Conservation (phyloP, 371 early-diverging fungal genomes). For the Mucor indicus region DNA sequence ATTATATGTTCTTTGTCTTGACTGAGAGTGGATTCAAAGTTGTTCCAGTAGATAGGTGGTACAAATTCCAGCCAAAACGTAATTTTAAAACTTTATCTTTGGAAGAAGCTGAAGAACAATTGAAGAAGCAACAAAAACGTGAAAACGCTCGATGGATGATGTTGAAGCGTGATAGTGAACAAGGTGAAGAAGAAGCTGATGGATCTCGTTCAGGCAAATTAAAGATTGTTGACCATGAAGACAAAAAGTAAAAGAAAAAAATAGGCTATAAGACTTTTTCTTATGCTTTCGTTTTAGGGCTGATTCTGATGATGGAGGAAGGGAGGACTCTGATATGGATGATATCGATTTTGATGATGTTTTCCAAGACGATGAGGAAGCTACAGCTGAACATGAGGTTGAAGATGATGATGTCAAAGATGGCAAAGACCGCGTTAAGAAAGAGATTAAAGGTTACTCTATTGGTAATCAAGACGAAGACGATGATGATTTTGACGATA, state of each 20-base stretch:
- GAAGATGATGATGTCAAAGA: constrained; percentile 65
- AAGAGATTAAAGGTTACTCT: constrained; percentile 35
- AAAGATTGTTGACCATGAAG: constrained; percentile 32
- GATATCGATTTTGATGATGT: constrained; percentile 52
- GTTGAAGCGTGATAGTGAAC: constrained; percentile 47
- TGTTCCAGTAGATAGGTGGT: constrained; percentile 86
- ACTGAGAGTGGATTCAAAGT: constrained; percentile 79
- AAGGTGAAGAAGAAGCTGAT: constrained; percentile 8
- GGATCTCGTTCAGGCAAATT: constrained; percentile 12
- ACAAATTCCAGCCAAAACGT: constrained; percentile 83
- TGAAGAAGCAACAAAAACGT: constrained; percentile 55
- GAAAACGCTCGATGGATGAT: constrained; percentile 73
- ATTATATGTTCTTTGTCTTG: constrained; percentile 82
- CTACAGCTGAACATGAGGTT: constrained; percentile 61
- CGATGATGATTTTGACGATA: constrained; percentile 19
- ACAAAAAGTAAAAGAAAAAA: background rate
- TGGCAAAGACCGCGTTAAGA: constrained; percentile 45
- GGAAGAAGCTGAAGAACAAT: constrained; percentile 92
- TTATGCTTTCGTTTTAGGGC: constrained; percentile 11
- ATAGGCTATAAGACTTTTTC: no score
- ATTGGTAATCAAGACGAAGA: constrained; percentile 25
- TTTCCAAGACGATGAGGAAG: constrained; percentile 78
- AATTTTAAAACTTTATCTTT: constrained; percentile 77
- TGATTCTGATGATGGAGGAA: constrained; percentile 23
- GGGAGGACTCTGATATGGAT: constrained; percentile 47